phyloP scores from a whole-genome alignment of 768 basidiomycete species.

The Lentinula detonsa region DNA sequence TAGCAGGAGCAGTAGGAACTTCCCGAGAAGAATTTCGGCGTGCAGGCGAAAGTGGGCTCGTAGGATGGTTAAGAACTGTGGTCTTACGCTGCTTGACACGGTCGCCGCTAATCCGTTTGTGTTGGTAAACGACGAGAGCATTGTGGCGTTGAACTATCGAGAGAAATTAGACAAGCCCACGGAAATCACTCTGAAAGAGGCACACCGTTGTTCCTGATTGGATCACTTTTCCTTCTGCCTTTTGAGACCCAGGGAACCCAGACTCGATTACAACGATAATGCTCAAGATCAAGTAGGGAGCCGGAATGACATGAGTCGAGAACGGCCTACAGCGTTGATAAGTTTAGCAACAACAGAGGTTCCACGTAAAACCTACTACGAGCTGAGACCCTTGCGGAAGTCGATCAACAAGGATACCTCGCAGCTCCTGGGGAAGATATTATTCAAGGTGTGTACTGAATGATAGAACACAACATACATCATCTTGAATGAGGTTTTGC shows the following conservation, averaged over 20 bases:
- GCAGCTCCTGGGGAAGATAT: slow-evolving; percentile 24
- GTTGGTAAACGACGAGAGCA: slow-evolving; percentile 17
- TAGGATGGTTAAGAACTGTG: slow-evolving; percentile 1
- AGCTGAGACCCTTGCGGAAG: slow-evolving; percentile 31
- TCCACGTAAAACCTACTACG: slow-evolving; percentile 18
- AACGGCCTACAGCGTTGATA: slow-evolving; percentile 16
- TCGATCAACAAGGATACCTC: slow-evolving; percentile 25
- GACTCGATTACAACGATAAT: slow-evolving; percentile 37
- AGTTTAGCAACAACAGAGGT: neutral
- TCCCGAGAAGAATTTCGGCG: neutral
- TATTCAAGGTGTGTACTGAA: neutral
- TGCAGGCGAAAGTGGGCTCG: neutral
- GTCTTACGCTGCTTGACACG: slow-evolving; percentile 15
- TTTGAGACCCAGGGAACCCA: slow-evolving; percentile 43
- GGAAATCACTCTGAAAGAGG: neutral
- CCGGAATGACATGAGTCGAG: slow-evolving; percentile 38
- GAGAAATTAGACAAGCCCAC: neutral
- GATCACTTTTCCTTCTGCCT: slow-evolving; percentile 28
- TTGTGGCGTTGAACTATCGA: neutral
- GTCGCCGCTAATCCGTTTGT: slow-evolving; percentile 14
- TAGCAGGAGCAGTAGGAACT: neutral
- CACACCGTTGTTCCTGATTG: slow-evolving; percentile 26
- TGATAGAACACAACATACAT: slow-evolving; percentile 18
- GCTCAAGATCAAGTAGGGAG: slow-evolving; percentile 35
- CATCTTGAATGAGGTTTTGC: slow-evolving; percentile 24